Evolutionary conservation across 2,329 filamentous ascomycete genomes (phyloP).

Genomic region (Talaromyces sp.): DNA sequence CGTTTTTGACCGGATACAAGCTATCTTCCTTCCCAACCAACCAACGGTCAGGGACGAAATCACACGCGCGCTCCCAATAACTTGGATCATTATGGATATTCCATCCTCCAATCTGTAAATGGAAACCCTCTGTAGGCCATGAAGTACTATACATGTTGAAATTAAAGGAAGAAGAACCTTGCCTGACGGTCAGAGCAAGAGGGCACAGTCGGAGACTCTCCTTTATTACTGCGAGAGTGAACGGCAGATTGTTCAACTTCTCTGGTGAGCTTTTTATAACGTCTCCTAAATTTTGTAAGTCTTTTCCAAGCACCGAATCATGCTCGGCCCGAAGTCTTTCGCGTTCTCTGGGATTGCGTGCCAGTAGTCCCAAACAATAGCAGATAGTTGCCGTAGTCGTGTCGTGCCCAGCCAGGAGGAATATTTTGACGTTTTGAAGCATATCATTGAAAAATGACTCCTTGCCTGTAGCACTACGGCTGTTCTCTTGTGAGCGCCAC

Average conservation of each 20-base stretch:
- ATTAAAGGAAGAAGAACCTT: background rate
- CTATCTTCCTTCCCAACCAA: background rate
- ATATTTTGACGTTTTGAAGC: background rate
- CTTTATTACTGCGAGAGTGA: slow-evolving; percentile 51
- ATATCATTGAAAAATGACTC: background rate
- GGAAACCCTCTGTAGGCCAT: background rate
- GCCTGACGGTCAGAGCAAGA: slow-evolving; percentile 23
- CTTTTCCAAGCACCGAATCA: slow-evolving; percentile 46
- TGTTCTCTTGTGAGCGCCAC: background rate
- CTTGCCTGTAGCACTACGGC: background rate
- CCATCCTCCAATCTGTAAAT: background rate
- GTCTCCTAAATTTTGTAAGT: slow-evolving; percentile 32
- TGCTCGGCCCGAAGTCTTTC: slow-evolving; percentile 46
- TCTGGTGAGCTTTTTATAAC: slow-evolving; percentile 41
- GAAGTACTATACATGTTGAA: background rate
- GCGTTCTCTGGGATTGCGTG: slow-evolving; percentile 28
- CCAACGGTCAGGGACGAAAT: slow-evolving; percentile 7
- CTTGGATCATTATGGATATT: slow-evolving; percentile 1
- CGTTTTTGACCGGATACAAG: slow-evolving; percentile 22
- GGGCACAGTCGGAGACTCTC: slow-evolving; percentile 53
- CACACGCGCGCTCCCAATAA: background rate
- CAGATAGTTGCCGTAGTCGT: slow-evolving; percentile 24
- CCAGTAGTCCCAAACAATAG: slow-evolving; percentile 38
- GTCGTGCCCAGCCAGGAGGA: slow-evolving; percentile 19
- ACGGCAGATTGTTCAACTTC: slow-evolving; percentile 49